These are phyloP conservation scores for Tulasnella sp. DNA, from an alignment of 768 basidiomycete species.

Conservation along the genomic window DNA sequence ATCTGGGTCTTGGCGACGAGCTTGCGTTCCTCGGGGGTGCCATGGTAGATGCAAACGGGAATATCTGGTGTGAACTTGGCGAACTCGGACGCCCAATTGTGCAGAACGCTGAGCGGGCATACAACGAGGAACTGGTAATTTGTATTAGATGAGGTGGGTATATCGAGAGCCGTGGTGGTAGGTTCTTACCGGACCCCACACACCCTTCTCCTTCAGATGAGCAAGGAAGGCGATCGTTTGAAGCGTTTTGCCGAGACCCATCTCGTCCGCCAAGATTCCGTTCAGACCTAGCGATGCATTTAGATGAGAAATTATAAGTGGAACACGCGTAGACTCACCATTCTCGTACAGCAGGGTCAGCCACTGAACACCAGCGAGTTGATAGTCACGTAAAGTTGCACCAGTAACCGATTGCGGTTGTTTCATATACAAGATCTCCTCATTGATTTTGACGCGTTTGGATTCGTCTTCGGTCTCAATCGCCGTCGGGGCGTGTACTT, in stretches of 20 bases:
- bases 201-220: slow-evolving; percentile 66
- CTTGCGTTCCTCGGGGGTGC: slow-evolving; percentile 60
- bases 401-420: slow-evolving; percentile 80
- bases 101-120: slow-evolving; percentile 84
- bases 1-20: neutral
- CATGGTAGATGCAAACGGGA: slow-evolving; percentile 86
- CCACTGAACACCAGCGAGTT: slow-evolving; percentile 92
- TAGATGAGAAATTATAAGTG: neutral
- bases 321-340: slow-evolving; percentile 35
- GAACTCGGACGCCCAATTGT: slow-evolving; percentile 87
- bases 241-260: slow-evolving; percentile 61
- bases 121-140: slow-evolving; percentile 57
- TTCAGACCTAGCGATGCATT: slow-evolving; percentile 20
- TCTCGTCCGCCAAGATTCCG: slow-evolving; percentile 67
- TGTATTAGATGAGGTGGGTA: neutral
- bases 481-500: neutral
- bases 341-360: slow-evolving; percentile 82
- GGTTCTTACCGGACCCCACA: slow-evolving; percentile 40
- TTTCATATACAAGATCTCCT: slow-evolving; percentile 21
- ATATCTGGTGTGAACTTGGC: slow-evolving; percentile 72
- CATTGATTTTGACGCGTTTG: neutral
- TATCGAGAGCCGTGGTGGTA: neutral
- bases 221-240: slow-evolving; percentile 94
- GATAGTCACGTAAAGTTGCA: slow-evolving; percentile 76
- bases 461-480: neutral